Percentiles rank a stretch among this genome's conserved stretches.
Evolutionary conservation across 331 rosid species (phyloP).

Genomic region (Acacia pycnantha): DNA sequence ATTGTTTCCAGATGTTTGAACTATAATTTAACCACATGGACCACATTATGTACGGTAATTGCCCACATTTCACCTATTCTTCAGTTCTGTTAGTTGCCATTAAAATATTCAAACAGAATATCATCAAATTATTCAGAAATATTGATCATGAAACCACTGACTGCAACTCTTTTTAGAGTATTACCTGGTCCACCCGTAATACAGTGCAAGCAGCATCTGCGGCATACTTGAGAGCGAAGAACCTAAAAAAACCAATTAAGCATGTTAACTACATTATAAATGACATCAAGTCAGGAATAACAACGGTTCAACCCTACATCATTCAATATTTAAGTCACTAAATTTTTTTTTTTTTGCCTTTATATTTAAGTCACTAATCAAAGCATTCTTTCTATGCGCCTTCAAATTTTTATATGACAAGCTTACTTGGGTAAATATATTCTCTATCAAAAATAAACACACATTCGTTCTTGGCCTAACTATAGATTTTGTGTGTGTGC

Average conservation of each 20-base stretch:
- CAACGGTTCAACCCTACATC: constrained; percentile 6
- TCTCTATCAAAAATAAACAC: neutral
- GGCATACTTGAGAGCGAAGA: constrained; percentile 91
- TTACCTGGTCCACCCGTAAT: constrained; percentile 96
- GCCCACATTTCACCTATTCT: neutral
- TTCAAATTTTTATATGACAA: neutral
- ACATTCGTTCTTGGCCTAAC: neutral
- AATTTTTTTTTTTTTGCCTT: neutral
- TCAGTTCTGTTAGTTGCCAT: neutral
- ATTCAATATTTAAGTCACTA: constrained; percentile 12
- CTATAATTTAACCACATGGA: neutral
- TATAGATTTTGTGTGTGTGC: neutral
- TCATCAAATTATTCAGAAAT: neutral
- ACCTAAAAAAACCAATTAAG: constrained; percentile 44
- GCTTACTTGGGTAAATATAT: neutral
- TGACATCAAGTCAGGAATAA: neutral
- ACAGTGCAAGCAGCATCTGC: constrained; percentile 98
- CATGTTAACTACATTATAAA: neutral
- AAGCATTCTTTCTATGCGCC: neutral
- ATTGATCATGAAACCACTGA: neutral
- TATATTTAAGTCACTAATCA: constrained; percentile 6
- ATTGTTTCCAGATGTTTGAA: neutral
- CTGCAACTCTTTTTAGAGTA: neutral
- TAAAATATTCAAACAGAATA: neutral
- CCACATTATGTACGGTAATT: neutral